A percentile compares a stretch with the other conserved stretches of the same genome.
These are phyloP conservation scores for Kodamaea neixiangensis DNA, from an alignment of 805 yeast genomes.

Conservation along the genomic window DNA sequence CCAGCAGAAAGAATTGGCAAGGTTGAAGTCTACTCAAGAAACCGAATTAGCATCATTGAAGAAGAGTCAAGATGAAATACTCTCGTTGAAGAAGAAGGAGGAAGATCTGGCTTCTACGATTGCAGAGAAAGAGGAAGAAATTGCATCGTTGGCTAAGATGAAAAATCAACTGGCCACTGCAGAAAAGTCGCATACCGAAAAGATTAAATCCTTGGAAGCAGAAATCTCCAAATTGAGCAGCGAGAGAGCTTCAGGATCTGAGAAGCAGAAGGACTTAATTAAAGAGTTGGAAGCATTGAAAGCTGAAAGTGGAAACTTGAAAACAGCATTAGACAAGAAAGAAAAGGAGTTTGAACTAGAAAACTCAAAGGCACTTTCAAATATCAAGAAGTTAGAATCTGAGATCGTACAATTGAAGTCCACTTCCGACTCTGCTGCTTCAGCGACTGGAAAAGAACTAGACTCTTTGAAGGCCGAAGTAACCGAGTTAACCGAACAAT, in stretches of 20 bases:
- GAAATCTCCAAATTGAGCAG: constrained; percentile 8
- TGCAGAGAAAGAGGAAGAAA: not conserved
- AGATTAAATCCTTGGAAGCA: constrained; percentile 8
- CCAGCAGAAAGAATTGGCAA: not conserved
- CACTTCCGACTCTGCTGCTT: not conserved
- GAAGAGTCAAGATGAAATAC: not conserved
- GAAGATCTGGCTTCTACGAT: not conserved
- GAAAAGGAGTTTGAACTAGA: not conserved
- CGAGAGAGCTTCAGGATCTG: not conserved
- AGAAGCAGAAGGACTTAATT: not conserved
- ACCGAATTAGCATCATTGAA: not conserved
- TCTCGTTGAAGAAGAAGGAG: not conserved
- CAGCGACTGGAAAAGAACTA: constrained; percentile 2
- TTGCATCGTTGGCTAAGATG: not conserved
- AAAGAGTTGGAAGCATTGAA: constrained; percentile 1
- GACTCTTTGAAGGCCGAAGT: constrained; percentile 3
- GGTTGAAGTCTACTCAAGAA: not conserved
- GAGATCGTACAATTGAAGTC: constrained; percentile 4
- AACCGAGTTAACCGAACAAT: not conserved
- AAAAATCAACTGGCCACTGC: not conserved
- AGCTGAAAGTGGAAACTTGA: constrained; percentile 1
- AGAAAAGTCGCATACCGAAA: not conserved
- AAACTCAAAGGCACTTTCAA: not conserved
- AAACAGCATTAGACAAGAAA: constrained; percentile 1
- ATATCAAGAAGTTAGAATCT: constrained; percentile 2